Conservation (phyloP, 768 basidiomycete species). For the Favolaschia claudopus region DNA sequence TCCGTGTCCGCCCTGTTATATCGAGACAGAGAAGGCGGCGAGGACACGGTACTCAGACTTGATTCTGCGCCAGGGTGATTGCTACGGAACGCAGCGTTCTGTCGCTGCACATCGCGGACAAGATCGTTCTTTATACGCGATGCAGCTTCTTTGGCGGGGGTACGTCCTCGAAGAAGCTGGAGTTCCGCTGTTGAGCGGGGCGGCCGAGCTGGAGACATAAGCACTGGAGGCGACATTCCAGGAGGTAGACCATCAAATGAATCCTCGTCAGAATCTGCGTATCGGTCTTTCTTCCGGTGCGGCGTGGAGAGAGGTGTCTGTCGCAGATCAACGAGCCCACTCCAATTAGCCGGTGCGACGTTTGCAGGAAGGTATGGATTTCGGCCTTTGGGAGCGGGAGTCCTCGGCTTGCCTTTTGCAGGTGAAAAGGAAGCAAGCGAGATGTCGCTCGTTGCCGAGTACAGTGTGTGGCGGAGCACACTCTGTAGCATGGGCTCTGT, state of each 20-base stretch:
- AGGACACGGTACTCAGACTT: conserved; percentile 72
- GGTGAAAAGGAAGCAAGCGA: conserved; percentile 43
- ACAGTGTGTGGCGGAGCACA: conserved; percentile 60
- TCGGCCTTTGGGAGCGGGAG: conserved; percentile 59
- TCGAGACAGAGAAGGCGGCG: conserved; percentile 75
- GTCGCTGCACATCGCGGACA: conserved; percentile 59
- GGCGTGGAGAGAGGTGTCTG: conserved; percentile 61
- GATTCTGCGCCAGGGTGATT: conserved; percentile 54
- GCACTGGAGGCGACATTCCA: conserved; percentile 65
- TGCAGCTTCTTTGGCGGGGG: conserved; percentile 78
- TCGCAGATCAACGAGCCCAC: conserved; percentile 76
- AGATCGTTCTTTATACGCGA: conserved; percentile 72
- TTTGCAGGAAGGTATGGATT: conserved; percentile 70
- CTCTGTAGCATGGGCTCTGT: conserved; percentile 53
- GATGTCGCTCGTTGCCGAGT: conserved; percentile 44
- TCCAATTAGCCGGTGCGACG: conserved; percentile 63
- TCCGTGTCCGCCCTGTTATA: conserved; percentile 59
- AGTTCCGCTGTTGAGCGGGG: conserved; percentile 56
- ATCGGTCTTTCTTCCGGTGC: conserved; percentile 40
- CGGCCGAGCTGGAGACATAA: conserved; percentile 64
- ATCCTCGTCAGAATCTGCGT: conserved; percentile 51
- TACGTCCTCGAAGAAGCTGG: conserved; percentile 59
- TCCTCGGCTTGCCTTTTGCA: conserved; percentile 56
- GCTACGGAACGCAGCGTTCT: conserved; percentile 38
- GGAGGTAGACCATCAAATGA: conserved; percentile 61